phyloP scores from a whole-genome alignment of 2,329 filamentous ascomycete species.

The Teratosphaeria zuluensis region DNA sequence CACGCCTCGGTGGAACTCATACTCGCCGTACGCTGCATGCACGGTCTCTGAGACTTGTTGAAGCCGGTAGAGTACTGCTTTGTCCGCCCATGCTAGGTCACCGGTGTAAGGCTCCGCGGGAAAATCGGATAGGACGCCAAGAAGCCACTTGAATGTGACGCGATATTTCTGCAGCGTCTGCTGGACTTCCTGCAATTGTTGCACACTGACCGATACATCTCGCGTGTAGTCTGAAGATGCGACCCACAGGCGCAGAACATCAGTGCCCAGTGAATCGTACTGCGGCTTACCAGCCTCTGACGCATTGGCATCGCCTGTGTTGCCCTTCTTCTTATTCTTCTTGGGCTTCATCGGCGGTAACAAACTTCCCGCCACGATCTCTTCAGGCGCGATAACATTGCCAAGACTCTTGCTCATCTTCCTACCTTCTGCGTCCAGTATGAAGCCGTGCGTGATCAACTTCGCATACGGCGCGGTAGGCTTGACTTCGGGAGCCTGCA shows the following conservation, averaged over 20 bases:
- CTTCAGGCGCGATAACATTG: constrained; percentile 68
- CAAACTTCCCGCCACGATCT: constrained; percentile 78
- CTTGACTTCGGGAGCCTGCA: constrained; percentile 36
- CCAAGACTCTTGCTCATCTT: constrained; percentile 99
- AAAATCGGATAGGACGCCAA: constrained; percentile 49
- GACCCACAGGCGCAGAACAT: constrained; percentile 82
- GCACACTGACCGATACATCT: constrained; percentile 73
- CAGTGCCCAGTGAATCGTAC: constrained; percentile 54
- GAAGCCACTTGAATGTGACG: constrained; percentile 79
- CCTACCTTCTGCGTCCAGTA: constrained; percentile 76
- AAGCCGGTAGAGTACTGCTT: constrained; percentile 69
- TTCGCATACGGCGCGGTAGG: constrained; percentile 60
- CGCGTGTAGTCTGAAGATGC: constrained; percentile 85
- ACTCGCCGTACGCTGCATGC: constrained; percentile 53
- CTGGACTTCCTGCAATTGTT: constrained; percentile 68
- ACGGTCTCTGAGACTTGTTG: constrained; percentile 56
- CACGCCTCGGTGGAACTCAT: constrained; percentile 75
- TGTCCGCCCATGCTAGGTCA: constrained; percentile 41
- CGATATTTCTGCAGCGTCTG: constrained; percentile 75
- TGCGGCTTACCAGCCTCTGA: constrained; percentile 21
- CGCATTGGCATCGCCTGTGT: constrained; percentile 13
- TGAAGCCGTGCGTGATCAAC: constrained; percentile 93
- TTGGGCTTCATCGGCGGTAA: constrained; percentile 55
- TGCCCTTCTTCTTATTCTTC: constrained; percentile 31
- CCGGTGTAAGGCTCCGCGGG: constrained; percentile 12